Conservation (phyloP, 805 yeast genomes). For the Scheffersomyces ergatensis region DNA sequence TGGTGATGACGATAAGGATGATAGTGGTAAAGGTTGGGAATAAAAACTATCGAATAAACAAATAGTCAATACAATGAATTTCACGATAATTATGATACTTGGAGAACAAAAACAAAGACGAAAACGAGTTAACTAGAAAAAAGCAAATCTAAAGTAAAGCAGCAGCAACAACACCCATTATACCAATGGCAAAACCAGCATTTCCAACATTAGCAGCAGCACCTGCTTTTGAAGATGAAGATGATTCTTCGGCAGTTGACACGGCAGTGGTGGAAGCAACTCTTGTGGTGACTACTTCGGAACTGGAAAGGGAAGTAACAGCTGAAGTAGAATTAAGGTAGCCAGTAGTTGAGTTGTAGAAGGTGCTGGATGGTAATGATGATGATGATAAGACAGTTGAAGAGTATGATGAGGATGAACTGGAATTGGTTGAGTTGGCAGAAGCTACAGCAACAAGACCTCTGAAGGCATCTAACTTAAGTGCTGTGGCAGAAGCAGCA, state of each 20-base stretch:
- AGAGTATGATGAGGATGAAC: slow-evolving; percentile 10
- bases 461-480: slow-evolving; percentile 14
- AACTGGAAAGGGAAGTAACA: background rate
- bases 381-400: slow-evolving; percentile 5
- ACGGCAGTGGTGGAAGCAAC: slow-evolving; percentile 4
- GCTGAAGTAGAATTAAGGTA: slow-evolving; percentile 9
- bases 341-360: slow-evolving; percentile 6
- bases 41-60: background rate
- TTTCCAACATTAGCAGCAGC: slow-evolving; percentile 16
- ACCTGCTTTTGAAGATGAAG: slow-evolving; percentile 10
- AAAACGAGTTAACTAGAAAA: background rate
- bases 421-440: slow-evolving; percentile 8
- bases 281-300: slow-evolving; percentile 1
- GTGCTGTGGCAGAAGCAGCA: slow-evolving; percentile 3
- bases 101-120: background rate
- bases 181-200: slow-evolving; percentile 13
- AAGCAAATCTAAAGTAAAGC: slow-evolving; percentile 5
- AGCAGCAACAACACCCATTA: slow-evolving; percentile 20
- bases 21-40: no score
- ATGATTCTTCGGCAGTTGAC: slow-evolving; percentile 7
- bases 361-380: slow-evolving; percentile 2
- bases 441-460: slow-evolving; percentile 26
- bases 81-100: background rate
- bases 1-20: no score
- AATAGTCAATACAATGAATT: background rate